A percentile compares a stretch with the other conserved stretches of the same genome.
Conservation (phyloP, 2,329 filamentous ascomycete genomes). For the Trichoderma semiorbis region DNA sequence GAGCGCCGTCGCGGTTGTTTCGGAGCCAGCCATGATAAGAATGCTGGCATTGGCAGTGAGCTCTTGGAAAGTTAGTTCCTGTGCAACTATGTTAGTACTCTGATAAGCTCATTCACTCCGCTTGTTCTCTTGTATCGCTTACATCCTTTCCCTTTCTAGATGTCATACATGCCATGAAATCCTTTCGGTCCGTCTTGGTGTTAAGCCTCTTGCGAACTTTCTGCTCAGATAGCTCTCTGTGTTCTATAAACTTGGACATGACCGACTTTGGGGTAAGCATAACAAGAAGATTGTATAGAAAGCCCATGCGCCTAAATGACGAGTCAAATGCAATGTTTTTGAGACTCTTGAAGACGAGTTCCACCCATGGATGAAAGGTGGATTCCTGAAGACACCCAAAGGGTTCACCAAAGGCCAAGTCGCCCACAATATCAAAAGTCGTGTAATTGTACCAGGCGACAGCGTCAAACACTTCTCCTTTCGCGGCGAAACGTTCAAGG, state of each 20-base stretch:
- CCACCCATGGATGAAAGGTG: conserved; percentile 28
- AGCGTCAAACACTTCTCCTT: conserved; percentile 23
- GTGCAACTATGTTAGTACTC: neutral
- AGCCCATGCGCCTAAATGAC: neutral
- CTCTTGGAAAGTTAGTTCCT: conserved; percentile 18
- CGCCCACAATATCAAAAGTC: conserved; percentile 33
- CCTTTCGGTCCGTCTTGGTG: neutral
- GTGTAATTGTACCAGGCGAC: conserved; percentile 28
- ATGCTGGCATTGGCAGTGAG: conserved; percentile 18
- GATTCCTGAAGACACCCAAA: conserved; percentile 28
- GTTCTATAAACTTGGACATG: neutral
- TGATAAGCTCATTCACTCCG: too few species aligned
- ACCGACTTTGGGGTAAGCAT: neutral
- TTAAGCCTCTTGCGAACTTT: conserved; percentile 3
- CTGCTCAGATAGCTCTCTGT: neutral
- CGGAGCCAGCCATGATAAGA: conserved; percentile 30
- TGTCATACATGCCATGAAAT: conserved; percentile 11
- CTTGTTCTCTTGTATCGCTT: neutral
- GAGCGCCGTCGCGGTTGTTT: conserved; percentile 33
- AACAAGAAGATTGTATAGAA: neutral
- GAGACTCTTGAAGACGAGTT: conserved; percentile 22
- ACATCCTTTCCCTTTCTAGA: neutral
- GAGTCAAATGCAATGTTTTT: neutral
- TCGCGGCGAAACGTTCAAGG: conserved; percentile 20
- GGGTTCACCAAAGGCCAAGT: conserved; percentile 30